These are phyloP conservation scores for Backusella luteola DNA, from an alignment of 192 early-diverging fungal genomes.

Conservation along the genomic window DNA sequence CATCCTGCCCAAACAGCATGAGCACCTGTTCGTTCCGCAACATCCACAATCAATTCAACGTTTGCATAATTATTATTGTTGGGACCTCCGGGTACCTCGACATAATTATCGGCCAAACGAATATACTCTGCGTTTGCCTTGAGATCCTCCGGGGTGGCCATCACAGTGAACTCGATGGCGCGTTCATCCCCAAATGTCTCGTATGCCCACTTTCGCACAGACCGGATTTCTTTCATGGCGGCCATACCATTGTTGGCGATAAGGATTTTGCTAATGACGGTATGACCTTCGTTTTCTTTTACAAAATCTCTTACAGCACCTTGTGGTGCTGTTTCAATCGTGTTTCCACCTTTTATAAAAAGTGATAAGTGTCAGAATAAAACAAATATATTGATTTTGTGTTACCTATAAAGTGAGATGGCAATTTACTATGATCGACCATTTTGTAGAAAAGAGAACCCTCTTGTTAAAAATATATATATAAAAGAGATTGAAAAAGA, in stretches of 20 bases:
- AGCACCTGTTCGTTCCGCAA: constrained; percentile 92
- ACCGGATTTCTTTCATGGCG: constrained; percentile 97
- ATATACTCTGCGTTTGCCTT: constrained; percentile 98
- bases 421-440: constrained; percentile 13
- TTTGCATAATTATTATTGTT: constrained; percentile 99
- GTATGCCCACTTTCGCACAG: constrained; percentile 96
- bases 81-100: constrained; percentile 95
- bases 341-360: constrained; percentile 61
- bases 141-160: constrained; percentile 98
- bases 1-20: constrained; percentile 98
- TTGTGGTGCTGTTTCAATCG: constrained; percentile 59
- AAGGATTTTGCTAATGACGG: constrained; percentile 89
- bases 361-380: not conserved
- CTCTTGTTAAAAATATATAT: not conserved
- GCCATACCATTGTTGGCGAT: constrained; percentile 99
- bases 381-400: not conserved
- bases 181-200: constrained; percentile 97
- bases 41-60: constrained; percentile 96
- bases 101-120: constrained; percentile 98
- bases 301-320: constrained; percentile 74
- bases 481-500: not conserved
- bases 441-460: not conserved
- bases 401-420: constrained; percentile 8
- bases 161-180: constrained; percentile 93
- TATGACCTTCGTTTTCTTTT: constrained; percentile 72